Evolutionary conservation across 78 protist species (phyloP), one percentile per base, ranked within the genome.

Genomic region (Guillardia theta): DNA sequence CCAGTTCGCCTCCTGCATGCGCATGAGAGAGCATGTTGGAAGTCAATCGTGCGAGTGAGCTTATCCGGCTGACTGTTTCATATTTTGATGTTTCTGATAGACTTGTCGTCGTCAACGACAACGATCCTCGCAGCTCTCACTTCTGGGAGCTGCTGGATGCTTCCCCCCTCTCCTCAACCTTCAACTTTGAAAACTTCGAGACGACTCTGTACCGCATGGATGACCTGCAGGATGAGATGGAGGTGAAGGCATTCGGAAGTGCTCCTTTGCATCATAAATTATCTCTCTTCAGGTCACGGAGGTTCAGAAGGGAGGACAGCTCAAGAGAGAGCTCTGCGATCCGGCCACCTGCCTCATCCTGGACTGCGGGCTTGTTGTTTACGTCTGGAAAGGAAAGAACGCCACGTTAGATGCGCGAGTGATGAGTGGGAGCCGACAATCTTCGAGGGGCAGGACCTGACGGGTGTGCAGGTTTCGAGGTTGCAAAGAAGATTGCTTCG

Each of bases 141-240:
- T 58, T 58, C 70, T 58, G 70, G 70, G 70, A 24, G 6, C 39
- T 30, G 27, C 70, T 58, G 39, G 70, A 30, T 1, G 70, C 58
- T 15, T 15, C 10, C 58, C 58, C 58, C 58, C 58, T 50, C 58
- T 15, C 15, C 10, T 50, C 15, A 50, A 50, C 58, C 10, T 15
- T 15, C 58, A 15, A 10, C 58, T 10, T 15, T 50, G 70, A 58
- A 30, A 27, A 70, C 83, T 24, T 4, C 22, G 83, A 10, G 43
- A 6, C 48, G 47, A 50, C 44, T n/a, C 50, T 78, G 43, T 78
- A 78, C 48, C 90, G 90, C 50, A 30, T 78, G 43, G 90, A 78
- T 18, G 90, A 78, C 33, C 48, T 78, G 48, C 48, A 78, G 90
- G 90, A 70, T 24, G 83, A 70, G 41, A 36, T 70, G 46, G 83